Evolutionary conservation across 73 alveolate genomes (phyloP).

Genomic region (Tetrahymena elliotti): DNA sequence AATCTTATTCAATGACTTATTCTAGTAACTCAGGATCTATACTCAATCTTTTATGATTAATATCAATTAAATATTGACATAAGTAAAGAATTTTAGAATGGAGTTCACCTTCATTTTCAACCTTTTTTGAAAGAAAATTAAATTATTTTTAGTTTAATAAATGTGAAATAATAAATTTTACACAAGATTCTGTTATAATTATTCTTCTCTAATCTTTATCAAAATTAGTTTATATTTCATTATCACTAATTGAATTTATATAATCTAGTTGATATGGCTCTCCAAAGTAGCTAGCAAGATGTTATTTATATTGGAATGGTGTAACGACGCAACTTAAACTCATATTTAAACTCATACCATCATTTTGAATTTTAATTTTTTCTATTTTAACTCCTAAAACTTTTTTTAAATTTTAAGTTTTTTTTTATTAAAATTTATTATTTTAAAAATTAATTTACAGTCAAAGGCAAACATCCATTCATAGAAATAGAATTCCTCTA

Average conservation of each 20-base stretch:
- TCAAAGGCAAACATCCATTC: slow-evolving; percentile 46
- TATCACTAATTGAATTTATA: not conserved
- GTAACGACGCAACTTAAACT: not conserved
- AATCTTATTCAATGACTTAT: not conserved
- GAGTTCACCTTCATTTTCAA: slow-evolving; percentile 12
- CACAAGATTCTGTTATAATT: slow-evolving; percentile 6
- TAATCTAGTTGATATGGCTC: slow-evolving; percentile 24
- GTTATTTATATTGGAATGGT: slow-evolving; percentile 31
- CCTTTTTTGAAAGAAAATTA: not conserved
- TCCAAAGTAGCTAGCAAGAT: slow-evolving; percentile 11
- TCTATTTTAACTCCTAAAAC: not conserved
- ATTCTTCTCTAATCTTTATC: slow-evolving; percentile 10
- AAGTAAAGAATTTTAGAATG: slow-evolving; percentile 15
- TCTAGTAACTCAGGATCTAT: not conserved
- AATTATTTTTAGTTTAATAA: too few species aligned
- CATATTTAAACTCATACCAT: not conserved
- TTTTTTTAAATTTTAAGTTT: not conserved
- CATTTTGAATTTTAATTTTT: not conserved
- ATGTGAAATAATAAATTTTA: not conserved
- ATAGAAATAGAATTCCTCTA: slow-evolving; percentile 38
- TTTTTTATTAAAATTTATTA: not conserved
- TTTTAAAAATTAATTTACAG: not conserved
- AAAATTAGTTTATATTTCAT: slow-evolving; percentile 6
- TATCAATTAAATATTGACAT: slow-evolving; percentile 33
- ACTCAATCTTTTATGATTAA: not conserved